Percentiles rank a stretch among this genome's conserved stretches.
These are phyloP conservation scores for Elaeagnus macrophylla DNA, from an alignment of 306 rosid species.

Conservation along the genomic window DNA sequence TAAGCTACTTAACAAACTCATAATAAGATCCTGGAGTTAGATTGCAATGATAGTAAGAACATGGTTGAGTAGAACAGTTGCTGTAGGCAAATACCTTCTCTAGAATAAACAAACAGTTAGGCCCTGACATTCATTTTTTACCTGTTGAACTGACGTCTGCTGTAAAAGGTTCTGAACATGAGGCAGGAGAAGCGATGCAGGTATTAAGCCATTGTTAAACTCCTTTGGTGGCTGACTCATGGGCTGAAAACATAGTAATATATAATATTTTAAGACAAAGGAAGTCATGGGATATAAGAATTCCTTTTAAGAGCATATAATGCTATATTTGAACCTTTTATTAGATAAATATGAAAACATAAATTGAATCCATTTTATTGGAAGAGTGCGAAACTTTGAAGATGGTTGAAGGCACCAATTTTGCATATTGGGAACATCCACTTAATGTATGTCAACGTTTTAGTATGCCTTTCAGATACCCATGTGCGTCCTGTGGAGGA, in stretches of 20 bases:
- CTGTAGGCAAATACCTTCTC: conserved; percentile 11
- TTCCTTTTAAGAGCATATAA: too few species aligned
- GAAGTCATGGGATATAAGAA: too few species aligned
- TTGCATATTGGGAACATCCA: background rate
- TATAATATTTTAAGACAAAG: too few species aligned
- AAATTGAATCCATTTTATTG: background rate
- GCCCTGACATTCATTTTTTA: conserved; percentile 21
- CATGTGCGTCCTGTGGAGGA: too few species aligned
- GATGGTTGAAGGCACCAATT: background rate
- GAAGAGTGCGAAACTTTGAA: too few species aligned
- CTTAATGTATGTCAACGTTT: too few species aligned
- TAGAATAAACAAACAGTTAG: conserved; percentile 14
- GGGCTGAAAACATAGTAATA: conserved; percentile 38
- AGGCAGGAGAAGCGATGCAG: conserved; percentile 67
- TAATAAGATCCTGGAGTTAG: conserved; percentile 68
- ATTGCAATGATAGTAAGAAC: conserved; percentile 20
- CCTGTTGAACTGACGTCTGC: conserved; percentile 95
- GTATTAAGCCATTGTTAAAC: conserved; percentile 38
- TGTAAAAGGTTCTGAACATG: conserved; percentile 86
- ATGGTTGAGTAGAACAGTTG: conserved; percentile 9
- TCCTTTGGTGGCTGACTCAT: conserved; percentile 49
- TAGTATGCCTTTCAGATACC: too few species aligned
- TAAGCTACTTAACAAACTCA: conserved; percentile 62
- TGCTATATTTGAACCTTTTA: too few species aligned
- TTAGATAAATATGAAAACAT: background rate